Evolutionary conservation across 331 rosid species (phyloP), one percentile per base, ranked within the genome.

Genomic region (Spiraea crenata): DNA sequence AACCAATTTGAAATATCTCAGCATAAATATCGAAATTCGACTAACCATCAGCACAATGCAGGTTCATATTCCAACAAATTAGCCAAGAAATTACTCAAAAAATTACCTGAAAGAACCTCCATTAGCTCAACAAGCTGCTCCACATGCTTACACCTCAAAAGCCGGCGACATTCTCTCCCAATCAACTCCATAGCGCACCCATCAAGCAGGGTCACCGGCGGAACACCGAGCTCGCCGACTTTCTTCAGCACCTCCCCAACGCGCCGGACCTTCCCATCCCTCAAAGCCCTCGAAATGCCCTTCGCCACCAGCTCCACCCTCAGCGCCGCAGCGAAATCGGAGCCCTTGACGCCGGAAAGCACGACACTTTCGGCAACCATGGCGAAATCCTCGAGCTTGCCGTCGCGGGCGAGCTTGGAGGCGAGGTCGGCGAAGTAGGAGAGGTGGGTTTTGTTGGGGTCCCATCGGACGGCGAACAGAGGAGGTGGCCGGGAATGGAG

Each of bases 21-120:
- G 46, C 16, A n/a, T 20, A 42, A 11, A 41, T 0, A 42, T 34
- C 58, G 9, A 5, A 58, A 49, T 9, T 35, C 35, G n/a, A 2
- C 19, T 38, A 9, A 25, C 4, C 3, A 51, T 39, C 37, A 35
- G 17, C 34, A 19, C 70, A 52, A 73, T 41, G 62, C 46, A 34
- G 38, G 35, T 19, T 9, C 47, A 71, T 46, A 56, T 14, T n/a
- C 3, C 58, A 46, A 52, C 51, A 41, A 47, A 12, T 49, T 25
- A 64, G 6, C 39, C n/a, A 61, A 67, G 13, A 45, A 7, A 59
- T 57, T 16, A 9, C 1, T 1, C 5, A 6, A 3, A 20, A 20
- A 12, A 42, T 82, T 82, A 89, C 99, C 97, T 68, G 86, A 20
- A 74, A 93, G 92, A 84, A 82, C 77, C 87, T 91, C 97, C 96